Percentiles rank a stretch among this genome's conserved stretches.
Conservation (phyloP, 257 asterid genomes). For the Lycium ferocissimum region DNA sequence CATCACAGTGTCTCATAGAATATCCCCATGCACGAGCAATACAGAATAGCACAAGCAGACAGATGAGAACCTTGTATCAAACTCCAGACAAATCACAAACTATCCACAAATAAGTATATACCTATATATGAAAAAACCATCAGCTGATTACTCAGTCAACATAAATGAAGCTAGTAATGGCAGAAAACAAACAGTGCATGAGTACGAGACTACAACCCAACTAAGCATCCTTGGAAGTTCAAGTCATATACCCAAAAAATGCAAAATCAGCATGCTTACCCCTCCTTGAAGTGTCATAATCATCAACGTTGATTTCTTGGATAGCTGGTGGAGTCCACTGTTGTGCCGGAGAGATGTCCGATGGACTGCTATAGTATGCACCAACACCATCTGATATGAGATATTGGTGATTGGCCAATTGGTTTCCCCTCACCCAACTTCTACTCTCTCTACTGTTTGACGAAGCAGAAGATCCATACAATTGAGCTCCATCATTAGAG, state of each 20-base stretch:
- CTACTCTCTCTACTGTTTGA: conserved; percentile 94
- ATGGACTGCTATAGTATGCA: conserved; percentile 81
- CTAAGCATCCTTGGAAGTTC: conserved; percentile 10
- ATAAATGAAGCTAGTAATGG: neutral
- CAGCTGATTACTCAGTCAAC: neutral
- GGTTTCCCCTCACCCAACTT: conserved; percentile 85
- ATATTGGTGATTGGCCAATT: conserved; percentile 62
- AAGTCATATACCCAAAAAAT: neutral
- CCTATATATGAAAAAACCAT: too few relatives aligned
- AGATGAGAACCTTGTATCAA: neutral
- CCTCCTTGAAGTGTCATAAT: conserved; percentile 68
- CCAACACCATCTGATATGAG: conserved; percentile 73
- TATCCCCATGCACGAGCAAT: neutral
- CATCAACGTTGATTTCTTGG: conserved; percentile 83
- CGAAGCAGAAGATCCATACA: conserved; percentile 82
- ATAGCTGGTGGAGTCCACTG: conserved; percentile 90
- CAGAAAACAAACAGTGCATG: neutral
- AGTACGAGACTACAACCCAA: neutral
- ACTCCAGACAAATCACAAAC: neutral
- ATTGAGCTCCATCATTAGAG: conserved; percentile 82
- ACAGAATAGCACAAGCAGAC: neutral
- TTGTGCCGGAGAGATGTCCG: conserved; percentile 79
- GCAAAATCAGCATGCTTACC: conserved; percentile 48
- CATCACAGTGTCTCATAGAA: neutral
- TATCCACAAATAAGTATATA: neutral